Conservation (phyloP, 1,284 basidiomycete species). For the Puccinia hordei region DNA sequence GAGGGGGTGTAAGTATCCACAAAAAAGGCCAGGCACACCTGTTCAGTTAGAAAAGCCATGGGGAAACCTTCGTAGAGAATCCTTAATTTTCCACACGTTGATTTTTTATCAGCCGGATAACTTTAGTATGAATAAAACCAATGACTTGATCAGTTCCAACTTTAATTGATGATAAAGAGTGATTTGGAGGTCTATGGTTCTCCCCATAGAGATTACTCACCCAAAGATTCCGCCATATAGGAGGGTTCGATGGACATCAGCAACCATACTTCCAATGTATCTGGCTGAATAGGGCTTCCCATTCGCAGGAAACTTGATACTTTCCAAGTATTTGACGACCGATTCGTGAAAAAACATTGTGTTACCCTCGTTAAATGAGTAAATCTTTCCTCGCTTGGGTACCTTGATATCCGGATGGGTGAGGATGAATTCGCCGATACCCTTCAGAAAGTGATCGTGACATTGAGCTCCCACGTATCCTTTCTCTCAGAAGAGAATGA, state of each 20-base stretch:
- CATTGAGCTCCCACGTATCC: neutral
- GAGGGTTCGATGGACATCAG: slow-evolving; percentile 92
- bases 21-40: slow-evolving; percentile 64
- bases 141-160: neutral
- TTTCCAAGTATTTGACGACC: slow-evolving; percentile 82
- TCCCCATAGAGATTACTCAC: neutral
- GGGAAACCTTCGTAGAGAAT: slow-evolving; percentile 98
- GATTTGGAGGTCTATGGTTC: neutral
- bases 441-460: slow-evolving; percentile 54
- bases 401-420: slow-evolving; percentile 97
- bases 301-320: slow-evolving; percentile 73
- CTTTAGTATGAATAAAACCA: neutral
- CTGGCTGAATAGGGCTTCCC: slow-evolving; percentile 64
- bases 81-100: slow-evolving; percentile 89
- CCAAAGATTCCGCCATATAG: slow-evolving; percentile 99
- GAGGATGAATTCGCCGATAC: slow-evolving; percentile 96
- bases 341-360: slow-evolving; percentile 88
- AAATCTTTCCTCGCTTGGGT: slow-evolving; percentile 93
- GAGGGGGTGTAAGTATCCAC: neutral
- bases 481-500: neutral
- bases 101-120: slow-evolving; percentile 98
- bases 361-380: slow-evolving; percentile 99
- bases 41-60: slow-evolving; percentile 96
- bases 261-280: slow-evolving; percentile 99
- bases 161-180: neutral